phyloP scores from a whole-genome alignment of 2,329 filamentous ascomycete species.

The Ophiosphaerella narmari region DNA sequence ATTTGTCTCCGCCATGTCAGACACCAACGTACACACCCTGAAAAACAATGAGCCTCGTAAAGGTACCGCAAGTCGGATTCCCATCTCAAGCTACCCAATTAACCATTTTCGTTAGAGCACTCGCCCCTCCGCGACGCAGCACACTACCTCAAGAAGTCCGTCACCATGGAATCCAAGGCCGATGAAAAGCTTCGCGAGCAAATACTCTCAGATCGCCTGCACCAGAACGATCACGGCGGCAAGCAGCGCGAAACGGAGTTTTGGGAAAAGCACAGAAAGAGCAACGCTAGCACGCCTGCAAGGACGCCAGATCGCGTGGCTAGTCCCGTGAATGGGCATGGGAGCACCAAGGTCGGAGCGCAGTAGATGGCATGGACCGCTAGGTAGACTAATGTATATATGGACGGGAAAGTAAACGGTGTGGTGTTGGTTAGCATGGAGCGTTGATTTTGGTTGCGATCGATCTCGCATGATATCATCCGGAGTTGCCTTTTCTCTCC shows the following conservation, averaged over 20 bases:
- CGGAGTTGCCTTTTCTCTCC: no score
- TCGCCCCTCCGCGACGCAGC: neutral
- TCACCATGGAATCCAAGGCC: neutral
- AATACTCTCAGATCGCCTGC: neutral
- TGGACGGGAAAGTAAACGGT: neutral
- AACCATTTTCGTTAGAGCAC: neutral
- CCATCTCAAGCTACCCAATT: neutral
- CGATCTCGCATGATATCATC: no score
- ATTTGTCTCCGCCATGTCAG: conserved; percentile 6
- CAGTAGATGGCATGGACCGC: no score
- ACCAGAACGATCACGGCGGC: conserved; percentile 3
- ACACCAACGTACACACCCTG: neutral
- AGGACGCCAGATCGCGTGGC: neutral
- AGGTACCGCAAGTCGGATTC: neutral
- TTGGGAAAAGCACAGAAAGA: conserved; percentile 1
- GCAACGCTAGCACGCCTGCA: neutral
- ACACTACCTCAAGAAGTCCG: conserved; percentile 5
- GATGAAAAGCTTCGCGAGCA: conserved; percentile 1
- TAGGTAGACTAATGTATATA: neutral
- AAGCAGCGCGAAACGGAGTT: conserved; percentile 1
- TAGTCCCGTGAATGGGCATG: neutral
- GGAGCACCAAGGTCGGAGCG: neutral
- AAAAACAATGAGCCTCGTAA: neutral
- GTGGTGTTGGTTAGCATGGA: neutral
- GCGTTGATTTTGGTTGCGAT: neutral